phyloP scores from a whole-genome alignment of 176 grass and related monocot genomes.

The Aegilops tauschii region DNA sequence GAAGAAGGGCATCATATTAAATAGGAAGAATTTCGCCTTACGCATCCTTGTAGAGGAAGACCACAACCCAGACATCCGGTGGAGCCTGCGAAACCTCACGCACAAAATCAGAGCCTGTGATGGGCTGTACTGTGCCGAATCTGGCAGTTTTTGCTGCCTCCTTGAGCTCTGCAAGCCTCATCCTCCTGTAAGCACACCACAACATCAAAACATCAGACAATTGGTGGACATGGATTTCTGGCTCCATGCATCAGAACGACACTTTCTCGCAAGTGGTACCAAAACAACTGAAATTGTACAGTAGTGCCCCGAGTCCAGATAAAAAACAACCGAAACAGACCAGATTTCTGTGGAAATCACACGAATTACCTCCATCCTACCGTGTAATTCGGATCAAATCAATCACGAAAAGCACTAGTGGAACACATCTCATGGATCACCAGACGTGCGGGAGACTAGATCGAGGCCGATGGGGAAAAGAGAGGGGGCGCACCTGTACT shows the following conservation, averaged over 20 bases:
- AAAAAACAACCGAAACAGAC: not conserved
- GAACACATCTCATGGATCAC: too few relatives aligned
- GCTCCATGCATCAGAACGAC: too few relatives aligned
- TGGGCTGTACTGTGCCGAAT: conserved; percentile 64
- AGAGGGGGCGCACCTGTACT: too few relatives aligned
- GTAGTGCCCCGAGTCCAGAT: not conserved
- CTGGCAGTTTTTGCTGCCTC: conserved; percentile 59
- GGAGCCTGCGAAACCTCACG: conserved; percentile 89
- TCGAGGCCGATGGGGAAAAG: not conserved
- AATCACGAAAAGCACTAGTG: not conserved
- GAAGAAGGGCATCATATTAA: not conserved
- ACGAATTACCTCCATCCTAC: not conserved
- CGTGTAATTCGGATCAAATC: not conserved
- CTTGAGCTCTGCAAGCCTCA: conserved; percentile 79
- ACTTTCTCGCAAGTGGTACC: not conserved
- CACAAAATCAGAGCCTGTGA: conserved; percentile 87
- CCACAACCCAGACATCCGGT: conserved; percentile 88
- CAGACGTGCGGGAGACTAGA: not conserved
- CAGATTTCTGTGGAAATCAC: not conserved
- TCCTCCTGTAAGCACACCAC: conserved; percentile 52
- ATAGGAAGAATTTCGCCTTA: conserved; percentile 13
- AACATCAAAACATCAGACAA: not conserved
- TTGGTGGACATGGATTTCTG: not conserved
- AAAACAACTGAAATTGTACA: not conserved
- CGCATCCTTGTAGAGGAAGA: conserved; percentile 98